A percentile compares a stretch with the other conserved stretches of the same genome.
phyloP scores from a whole-genome alignment of 345 rosid species.

The Clarkia xantiana region DNA sequence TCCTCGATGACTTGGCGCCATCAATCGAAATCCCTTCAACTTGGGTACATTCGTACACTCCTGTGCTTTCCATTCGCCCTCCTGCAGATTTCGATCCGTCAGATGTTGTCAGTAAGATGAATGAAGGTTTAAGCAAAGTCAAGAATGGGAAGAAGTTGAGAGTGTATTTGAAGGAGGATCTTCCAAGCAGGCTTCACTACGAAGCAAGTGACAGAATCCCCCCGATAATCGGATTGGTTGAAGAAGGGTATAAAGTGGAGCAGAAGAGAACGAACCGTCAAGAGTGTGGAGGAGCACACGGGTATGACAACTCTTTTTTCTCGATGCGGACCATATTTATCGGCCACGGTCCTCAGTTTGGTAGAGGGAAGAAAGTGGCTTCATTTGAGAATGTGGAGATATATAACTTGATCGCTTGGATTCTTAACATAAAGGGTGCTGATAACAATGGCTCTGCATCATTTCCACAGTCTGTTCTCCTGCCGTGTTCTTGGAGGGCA shows the following conservation, averaged over 20 bases:
- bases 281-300: conserved; percentile 70
- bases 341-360: conserved; percentile 81
- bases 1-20: conserved; percentile 54
- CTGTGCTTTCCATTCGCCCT: conserved; percentile 66
- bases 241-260: conserved; percentile 69
- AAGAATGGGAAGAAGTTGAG: conserved; percentile 58
- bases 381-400: conserved; percentile 91
- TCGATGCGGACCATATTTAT: conserved; percentile 89
- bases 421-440: conserved; percentile 60
- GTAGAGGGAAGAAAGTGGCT: conserved; percentile 60
- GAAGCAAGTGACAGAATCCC: conserved; percentile 52
- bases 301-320: conserved; percentile 78
- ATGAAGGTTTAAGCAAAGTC: conserved; percentile 55
- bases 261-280: conserved; percentile 24
- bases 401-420: conserved; percentile 63
- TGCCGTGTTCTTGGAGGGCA: conserved; percentile 22
- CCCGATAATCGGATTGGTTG: conserved; percentile 60
- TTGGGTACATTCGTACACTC: conserved; percentile 66
- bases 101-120: conserved; percentile 58
- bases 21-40: conserved; percentile 46
- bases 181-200: conserved; percentile 77
- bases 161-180: conserved; percentile 67
- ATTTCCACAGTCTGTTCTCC: conserved; percentile 32
- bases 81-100: conserved; percentile 25
- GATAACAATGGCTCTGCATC: conserved; percentile 59